These are phyloP conservation scores for Fusarium sp. DNA, from an alignment of 2,329 filamentous ascomycete genomes.

Conservation along the genomic window DNA sequence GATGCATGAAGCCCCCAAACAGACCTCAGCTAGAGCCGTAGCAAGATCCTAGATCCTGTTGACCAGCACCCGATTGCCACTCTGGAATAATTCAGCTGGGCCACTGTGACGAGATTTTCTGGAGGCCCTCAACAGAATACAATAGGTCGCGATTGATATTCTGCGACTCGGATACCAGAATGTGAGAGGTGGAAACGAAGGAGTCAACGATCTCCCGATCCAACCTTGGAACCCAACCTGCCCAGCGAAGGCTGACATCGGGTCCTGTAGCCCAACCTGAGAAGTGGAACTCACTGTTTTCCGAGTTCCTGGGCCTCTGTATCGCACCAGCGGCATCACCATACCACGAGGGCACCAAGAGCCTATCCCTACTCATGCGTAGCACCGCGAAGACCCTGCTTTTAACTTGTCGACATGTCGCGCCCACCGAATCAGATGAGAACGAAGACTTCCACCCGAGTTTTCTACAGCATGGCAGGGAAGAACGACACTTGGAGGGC, in stretches of 20 bases:
- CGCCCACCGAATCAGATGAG: not conserved
- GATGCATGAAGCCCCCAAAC: not conserved
- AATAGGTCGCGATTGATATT: constrained; percentile 2
- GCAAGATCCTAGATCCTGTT: not conserved
- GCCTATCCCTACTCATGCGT: not conserved
- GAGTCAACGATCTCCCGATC: not conserved
- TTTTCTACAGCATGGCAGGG: not conserved
- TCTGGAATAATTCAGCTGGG: not conserved
- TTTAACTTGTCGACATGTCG: not conserved
- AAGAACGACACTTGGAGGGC: not conserved
- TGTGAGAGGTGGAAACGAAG: not conserved
- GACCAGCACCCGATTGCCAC: not conserved
- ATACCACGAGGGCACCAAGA: not conserved
- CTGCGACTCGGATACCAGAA: not conserved
- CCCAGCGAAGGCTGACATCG: not conserved
- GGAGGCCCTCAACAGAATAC: not conserved
- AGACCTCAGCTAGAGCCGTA: not conserved
- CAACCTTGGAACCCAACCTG: not conserved
- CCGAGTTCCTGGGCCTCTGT: not conserved
- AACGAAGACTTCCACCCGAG: not conserved
- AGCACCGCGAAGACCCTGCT: not conserved
- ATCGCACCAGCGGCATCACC: not conserved
- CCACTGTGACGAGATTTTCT: not conserved
- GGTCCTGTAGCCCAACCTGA: not conserved
- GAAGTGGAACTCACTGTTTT: not conserved